Evolutionary conservation across 345 rosid species (phyloP), one percentile per base, ranked within the genome.

Genomic region (Linum trigynum): DNA sequence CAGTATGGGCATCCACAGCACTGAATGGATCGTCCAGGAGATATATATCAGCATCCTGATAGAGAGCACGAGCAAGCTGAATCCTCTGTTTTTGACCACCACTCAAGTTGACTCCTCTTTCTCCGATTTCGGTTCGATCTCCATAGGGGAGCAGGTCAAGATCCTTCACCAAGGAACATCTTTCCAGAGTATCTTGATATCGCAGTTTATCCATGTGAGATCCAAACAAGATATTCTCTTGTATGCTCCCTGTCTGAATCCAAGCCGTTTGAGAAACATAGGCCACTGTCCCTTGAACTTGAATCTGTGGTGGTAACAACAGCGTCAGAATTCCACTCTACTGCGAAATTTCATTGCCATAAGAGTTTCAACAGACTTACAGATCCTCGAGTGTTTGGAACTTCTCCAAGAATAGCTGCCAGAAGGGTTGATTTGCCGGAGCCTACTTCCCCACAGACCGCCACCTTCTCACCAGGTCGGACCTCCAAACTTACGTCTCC

Each of bases 61-160:
- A 92, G 38, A 92, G 90, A 32, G 98, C 97, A 66, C 96, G 97
- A 48, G 98, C 97, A 59, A 92, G 94, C 75, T 92, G 98, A 78
- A 92, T 86, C 70, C 96, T 71, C 81, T 92, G 98, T 71, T 90
- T 92, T 79, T 92, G 98, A 65, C 98, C 97, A 35, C 98, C 97
- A 62, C 98, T 92, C 71, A 92, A 82, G 81, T 92, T 92, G 45
- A 92, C 98, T 66, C 98, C 98, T 79, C 98, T 80, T 79, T 92
- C 97, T 35, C 97, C 97, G 59, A 90, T 90, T 81, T 92, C 97
- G n/a, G 98, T 90, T 17, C 67, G 87, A 80, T 92, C 97, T 35
- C 97, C 97, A 35, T 83, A 79, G 41, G 98, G 98, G 72, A 90
- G 83, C 69, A 83, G 72, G 69, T 92, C 97, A 55, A 92, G 94